Evolutionary conservation across 2,329 filamentous ascomycete species (phyloP).

Genomic region (Madurella mycetomatis): DNA sequence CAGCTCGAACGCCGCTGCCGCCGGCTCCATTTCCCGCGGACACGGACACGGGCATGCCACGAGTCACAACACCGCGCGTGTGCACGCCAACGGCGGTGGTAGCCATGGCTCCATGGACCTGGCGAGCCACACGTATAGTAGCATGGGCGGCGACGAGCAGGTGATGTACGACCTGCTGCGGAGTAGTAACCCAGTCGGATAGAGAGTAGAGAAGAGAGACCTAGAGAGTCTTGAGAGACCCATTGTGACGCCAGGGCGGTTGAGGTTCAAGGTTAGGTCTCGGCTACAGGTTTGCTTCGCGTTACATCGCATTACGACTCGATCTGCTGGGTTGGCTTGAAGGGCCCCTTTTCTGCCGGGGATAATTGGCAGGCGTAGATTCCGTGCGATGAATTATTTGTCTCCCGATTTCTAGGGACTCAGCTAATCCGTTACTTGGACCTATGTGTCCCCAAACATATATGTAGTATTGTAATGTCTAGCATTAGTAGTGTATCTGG

Average conservation of each 20-base stretch:
- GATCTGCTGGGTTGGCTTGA: no score
- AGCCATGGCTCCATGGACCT: constrained; percentile 27
- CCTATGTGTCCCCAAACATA: no score
- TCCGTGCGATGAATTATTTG: no score
- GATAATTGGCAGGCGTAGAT: no score
- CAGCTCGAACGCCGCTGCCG: constrained; percentile 4
- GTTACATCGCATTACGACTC: no score
- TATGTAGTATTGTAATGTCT: no score
- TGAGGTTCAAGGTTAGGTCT: not conserved
- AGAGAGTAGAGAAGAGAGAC: not conserved
- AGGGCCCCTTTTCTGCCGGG: no score
- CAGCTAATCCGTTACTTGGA: no score
- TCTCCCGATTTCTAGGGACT: no score
- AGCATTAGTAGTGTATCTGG: no score
- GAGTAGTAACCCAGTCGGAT: constrained; percentile 10
- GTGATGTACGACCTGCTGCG: constrained; percentile 28
- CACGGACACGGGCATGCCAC: not conserved
- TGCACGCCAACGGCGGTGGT: constrained; percentile 5
- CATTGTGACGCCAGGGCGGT: no score
- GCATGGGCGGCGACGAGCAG: constrained; percentile 24
- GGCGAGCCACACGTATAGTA: constrained; percentile 25
- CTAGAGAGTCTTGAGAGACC: not conserved
- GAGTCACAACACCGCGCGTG: constrained; percentile 5
- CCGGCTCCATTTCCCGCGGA: not conserved
- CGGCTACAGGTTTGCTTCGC: no score